Percentiles rank a stretch among this genome's conserved stretches.
Evolutionary conservation across 805 yeast genomes (phyloP).

Genomic region (Brettanomyces naardenensis): DNA sequence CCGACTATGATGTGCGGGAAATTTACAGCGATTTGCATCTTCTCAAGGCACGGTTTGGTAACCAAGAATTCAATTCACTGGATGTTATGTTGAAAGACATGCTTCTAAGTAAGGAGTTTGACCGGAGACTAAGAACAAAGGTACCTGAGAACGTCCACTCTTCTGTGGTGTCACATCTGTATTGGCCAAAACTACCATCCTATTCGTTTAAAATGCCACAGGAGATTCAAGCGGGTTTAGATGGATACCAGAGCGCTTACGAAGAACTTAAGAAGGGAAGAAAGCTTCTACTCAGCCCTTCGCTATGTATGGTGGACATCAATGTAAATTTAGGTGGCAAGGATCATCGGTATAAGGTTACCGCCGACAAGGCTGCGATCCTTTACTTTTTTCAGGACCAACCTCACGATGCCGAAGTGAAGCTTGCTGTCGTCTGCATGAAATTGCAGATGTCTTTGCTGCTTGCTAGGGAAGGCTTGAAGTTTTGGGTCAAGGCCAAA

Average conservation of each 20-base stretch:
- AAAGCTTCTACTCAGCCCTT: conserved; percentile 45
- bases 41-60: conserved; percentile 59
- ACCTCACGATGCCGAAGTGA: conserved; percentile 14
- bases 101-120: conserved; percentile 42
- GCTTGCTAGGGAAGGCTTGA: conserved; percentile 30
- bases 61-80: conserved; percentile 53
- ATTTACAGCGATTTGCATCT: conserved; percentile 38
- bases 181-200: conserved; percentile 63
- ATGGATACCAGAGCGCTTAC: conserved; percentile 35
- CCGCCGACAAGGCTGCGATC: conserved; percentile 66
- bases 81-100: conserved; percentile 84
- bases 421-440: conserved; percentile 26
- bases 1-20: conserved; percentile 32
- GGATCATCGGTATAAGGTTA: conserved; percentile 35
- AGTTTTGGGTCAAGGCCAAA: conserved; percentile 58
- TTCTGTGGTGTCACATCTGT: conserved; percentile 63
- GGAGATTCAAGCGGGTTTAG: conserved; percentile 32
- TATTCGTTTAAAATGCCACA: conserved; percentile 43
- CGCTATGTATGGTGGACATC: conserved; percentile 55
- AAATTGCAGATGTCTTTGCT: conserved; percentile 35
- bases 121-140: conserved; percentile 23
- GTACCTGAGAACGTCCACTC: conserved; percentile 35
- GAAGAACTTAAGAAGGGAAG: conserved; percentile 46
- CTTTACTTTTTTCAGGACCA: conserved; percentile 23
- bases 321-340: conserved; percentile 47